These are phyloP conservation scores for Nidularia pulvinata DNA, from an alignment of 768 basidiomycete species.

Conservation along the genomic window DNA sequence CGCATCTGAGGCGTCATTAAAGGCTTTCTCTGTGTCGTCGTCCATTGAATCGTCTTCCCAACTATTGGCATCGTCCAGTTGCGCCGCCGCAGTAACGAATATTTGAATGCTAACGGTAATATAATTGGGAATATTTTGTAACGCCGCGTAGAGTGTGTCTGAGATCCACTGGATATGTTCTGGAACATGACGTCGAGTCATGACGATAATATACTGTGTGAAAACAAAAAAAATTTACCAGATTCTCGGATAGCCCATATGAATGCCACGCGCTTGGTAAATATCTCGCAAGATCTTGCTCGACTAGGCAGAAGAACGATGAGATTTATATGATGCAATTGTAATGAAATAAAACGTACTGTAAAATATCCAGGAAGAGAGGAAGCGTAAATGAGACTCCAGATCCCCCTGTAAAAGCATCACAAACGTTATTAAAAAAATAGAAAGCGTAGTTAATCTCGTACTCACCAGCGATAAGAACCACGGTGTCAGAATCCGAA, in stretches of 20 bases:
- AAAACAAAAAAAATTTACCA: neutral
- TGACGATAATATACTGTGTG: neutral
- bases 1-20: conserved; percentile 2
- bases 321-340: neutral
- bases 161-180: neutral
- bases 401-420: conserved; percentile 35
- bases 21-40: neutral
- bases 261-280: neutral
- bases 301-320: neutral
- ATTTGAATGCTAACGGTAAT: neutral
- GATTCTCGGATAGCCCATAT: neutral
- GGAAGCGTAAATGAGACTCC: conserved; percentile 48
- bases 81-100: neutral
- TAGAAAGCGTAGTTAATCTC: neutral
- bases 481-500: conserved; percentile 29
- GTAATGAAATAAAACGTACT: neutral
- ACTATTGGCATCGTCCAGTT: neutral
- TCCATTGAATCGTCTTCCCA: neutral
- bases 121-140: neutral
- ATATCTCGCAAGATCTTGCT: neutral
- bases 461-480: conserved; percentile 38
- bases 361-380: conserved; percentile 37
- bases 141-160: neutral
- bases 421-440: neutral
- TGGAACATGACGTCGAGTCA: no score